Evolutionary conservation across 2,329 filamentous ascomycete species (phyloP), one percentile per base, ranked within the genome.

Genomic region (Purpureocillium lavendulum): DNA sequence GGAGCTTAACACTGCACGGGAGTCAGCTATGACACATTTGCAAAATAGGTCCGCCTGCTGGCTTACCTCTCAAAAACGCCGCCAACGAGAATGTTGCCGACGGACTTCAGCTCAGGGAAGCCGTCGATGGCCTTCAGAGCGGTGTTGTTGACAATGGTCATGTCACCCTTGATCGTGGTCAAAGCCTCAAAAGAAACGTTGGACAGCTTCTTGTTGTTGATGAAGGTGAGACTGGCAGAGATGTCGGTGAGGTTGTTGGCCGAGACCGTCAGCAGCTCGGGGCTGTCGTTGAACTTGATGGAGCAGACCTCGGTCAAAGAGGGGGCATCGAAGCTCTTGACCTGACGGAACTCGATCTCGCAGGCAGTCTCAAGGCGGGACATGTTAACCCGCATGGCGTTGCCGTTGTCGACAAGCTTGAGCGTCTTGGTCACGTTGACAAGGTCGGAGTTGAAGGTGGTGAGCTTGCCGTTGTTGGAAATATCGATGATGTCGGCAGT

Each of bases 131-230:
- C 59, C 41, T 64, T 52, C 28, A 96, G 75, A 40, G 71, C 69
- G 45, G 87, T 86, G 81, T 97, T 96, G 78, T 95, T 94, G 65
- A 85, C 82, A 57, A 98, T 78, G 52, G 84, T 80, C 60, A 94
- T 77, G 60, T 84, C 87, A 67, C 87, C 89, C 50, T 75, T 78
- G 54, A 95, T 75, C 40, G 66, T 73, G 49, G 70, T 73, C 34
- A 97, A 72, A 16, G 58, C 35, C 35, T 84, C 81, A 65, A 94
- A 75, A 43, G 82, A 80, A 64, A 96, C 72, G 75, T 94, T 95
- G 59, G 67, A 60, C 37, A 84, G 66, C 44, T 70, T 59, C 32
- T 64, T 61, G 69, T 83, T 83, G 66, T 73, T 73, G 58, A 78
- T 70, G 53, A 84, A 77, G 4, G 78, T 77, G 44, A 84, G 55